A percentile compares a stretch with the other conserved stretches of the same genome.
phyloP scores from a whole-genome alignment of 164 flowering plant genomes.

The Warburgia ugandensis region DNA sequence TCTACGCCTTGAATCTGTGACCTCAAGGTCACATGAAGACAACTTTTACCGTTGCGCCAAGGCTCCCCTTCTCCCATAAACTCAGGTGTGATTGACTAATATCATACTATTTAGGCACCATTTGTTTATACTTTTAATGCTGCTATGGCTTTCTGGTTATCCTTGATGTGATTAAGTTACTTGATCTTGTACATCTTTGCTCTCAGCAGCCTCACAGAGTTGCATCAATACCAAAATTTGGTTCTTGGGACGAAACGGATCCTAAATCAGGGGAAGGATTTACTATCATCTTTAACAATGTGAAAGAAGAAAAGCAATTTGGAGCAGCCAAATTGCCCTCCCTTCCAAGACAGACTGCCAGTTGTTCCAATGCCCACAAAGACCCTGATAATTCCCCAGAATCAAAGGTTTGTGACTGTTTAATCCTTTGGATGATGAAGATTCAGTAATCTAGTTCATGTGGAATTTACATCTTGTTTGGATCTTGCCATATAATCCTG shows the following conservation, averaged over 20 bases:
- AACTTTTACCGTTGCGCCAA: no score
- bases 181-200: not conserved
- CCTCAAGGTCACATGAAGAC: no score
- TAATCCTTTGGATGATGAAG: not conserved
- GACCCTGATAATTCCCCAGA: slow-evolving; percentile 9
- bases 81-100: no score
- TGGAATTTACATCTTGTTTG: not conserved
- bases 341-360: slow-evolving; percentile 9
- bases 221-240: slow-evolving; percentile 58
- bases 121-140: no score
- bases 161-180: not conserved
- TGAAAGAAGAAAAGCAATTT: slow-evolving; percentile 45
- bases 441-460: not conserved
- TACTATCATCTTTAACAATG: slow-evolving; percentile 54
- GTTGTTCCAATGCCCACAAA: slow-evolving; percentile 12
- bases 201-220: slow-evolving; percentile 27
- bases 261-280: slow-evolving; percentile 61
- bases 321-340: slow-evolving; percentile 23
- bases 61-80: no score
- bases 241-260: slow-evolving; percentile 63
- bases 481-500: not conserved
- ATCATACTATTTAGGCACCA: no score
- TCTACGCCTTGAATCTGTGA: no score
- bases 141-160: no score
- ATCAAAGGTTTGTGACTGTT: slow-evolving; percentile 22